Percentiles rank a stretch among this genome's conserved stretches.
These are phyloP conservation scores for Rhipidocladum racemiflorum DNA, from an alignment of 176 grass and related monocot genomes.

Conservation along the genomic window DNA sequence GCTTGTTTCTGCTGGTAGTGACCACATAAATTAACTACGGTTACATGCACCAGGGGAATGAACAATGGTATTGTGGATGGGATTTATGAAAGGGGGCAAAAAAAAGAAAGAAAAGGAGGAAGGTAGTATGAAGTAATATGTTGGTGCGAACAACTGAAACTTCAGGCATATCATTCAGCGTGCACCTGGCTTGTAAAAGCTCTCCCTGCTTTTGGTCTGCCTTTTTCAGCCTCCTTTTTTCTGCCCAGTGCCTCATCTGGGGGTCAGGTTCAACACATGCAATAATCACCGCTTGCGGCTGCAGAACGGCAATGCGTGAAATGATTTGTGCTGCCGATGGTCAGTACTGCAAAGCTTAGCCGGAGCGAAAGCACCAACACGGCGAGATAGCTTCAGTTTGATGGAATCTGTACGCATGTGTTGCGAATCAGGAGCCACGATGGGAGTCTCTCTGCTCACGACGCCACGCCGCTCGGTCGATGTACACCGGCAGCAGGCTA, in stretches of 20 bases:
- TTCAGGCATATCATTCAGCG: constrained; percentile 53
- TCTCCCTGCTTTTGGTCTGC: constrained; percentile 19
- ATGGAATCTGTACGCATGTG: constrained; percentile 13
- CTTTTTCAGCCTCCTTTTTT: constrained; percentile 9
- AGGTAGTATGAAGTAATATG: neutral
- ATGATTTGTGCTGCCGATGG: constrained; percentile 25
- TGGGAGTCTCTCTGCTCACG: constrained; percentile 31
- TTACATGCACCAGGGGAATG: neutral
- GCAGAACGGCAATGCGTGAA: constrained; percentile 2
- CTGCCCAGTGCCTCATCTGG: constrained; percentile 8
- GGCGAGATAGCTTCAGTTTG: neutral
- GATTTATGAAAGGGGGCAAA: neutral
- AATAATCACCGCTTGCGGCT: constrained; percentile 17
- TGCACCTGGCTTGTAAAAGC: constrained; percentile 35
- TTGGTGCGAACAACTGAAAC: neutral
- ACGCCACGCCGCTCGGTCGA: neutral
- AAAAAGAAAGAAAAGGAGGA: no score
- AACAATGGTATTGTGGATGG: no score
- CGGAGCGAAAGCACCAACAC: neutral
- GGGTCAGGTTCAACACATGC: constrained; percentile 26
- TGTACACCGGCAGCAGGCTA: neutral
- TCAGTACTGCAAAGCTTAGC: neutral
- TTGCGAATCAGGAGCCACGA: constrained; percentile 10
- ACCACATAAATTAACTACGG: neutral
- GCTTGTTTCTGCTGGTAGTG: neutral